phyloP scores from a whole-genome alignment of 768 basidiomycete species.

The Termitomyces sp. region DNA sequence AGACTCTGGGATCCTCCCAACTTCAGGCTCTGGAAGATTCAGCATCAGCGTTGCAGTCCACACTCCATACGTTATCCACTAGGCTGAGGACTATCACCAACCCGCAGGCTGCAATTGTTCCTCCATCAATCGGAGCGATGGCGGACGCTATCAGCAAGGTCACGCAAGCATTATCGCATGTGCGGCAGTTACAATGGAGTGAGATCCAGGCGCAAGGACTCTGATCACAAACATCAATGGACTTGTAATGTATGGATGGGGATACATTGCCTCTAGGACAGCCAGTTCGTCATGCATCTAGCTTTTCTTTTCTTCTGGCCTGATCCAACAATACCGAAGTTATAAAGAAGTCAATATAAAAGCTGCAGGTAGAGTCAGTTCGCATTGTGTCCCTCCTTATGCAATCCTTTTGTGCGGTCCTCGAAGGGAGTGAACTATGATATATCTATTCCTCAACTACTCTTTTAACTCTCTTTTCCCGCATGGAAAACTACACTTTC shows the following conservation, averaged over 20 bases:
- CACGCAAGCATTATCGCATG: slow-evolving; percentile 52
- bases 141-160: slow-evolving; percentile 72
- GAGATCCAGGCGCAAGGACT: slow-evolving; percentile 26
- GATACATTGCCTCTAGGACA: neutral
- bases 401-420: neutral
- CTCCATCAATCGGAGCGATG: slow-evolving; percentile 42
- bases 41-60: slow-evolving; percentile 43
- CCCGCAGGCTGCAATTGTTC: slow-evolving; percentile 35
- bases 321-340: neutral
- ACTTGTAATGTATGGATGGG: neutral
- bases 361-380: no score
- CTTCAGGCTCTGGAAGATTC: slow-evolving; percentile 29
- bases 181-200: slow-evolving; percentile 51
- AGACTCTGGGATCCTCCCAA: slow-evolving; percentile 1
- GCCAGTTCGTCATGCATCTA: neutral
- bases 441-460: no score
- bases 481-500: neutral
- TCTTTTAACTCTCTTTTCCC: neutral
- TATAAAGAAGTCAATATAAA: neutral
- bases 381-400: no score
- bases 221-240: neutral
- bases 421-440: neutral
- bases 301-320: neutral
- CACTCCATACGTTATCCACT: slow-evolving; percentile 46
- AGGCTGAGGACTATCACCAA: slow-evolving; percentile 42